Percentiles rank a stretch among this genome's conserved stretches.
These are phyloP conservation scores for Boletus eberwhitei DNA, from an alignment of 768 basidiomycete species.

Conservation along the genomic window DNA sequence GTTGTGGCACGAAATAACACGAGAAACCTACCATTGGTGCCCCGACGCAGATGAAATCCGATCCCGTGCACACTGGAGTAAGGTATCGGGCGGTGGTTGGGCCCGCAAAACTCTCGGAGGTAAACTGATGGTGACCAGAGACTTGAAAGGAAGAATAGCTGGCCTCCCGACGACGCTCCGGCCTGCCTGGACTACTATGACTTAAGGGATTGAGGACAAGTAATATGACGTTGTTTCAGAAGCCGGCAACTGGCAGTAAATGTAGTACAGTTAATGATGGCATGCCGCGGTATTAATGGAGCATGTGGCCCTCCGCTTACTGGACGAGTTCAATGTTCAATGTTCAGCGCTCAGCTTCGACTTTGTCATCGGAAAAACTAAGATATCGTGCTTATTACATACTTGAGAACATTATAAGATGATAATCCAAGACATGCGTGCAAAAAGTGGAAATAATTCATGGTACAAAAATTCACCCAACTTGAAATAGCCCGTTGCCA, in stretches of 20 bases:
- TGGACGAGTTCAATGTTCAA: not conserved
- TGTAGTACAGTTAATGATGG: too few species aligned
- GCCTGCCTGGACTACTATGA: not conserved
- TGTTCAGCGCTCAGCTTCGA: not conserved
- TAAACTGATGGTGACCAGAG: not conserved
- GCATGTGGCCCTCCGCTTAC: not conserved
- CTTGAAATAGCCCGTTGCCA: conserved; percentile 1
- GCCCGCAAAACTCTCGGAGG: not conserved
- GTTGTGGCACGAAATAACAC: too few species aligned
- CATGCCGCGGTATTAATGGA: too few species aligned
- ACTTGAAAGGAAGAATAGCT: not conserved
- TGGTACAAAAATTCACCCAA: not conserved
- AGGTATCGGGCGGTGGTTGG: not conserved
- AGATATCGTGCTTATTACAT: not conserved
- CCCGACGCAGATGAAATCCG: not conserved
- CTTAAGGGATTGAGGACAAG: not conserved
- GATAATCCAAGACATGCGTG: not conserved
- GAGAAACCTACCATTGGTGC: not conserved
- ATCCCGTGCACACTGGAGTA: not conserved
- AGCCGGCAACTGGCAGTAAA: too few species aligned
- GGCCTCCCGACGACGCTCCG: not conserved
- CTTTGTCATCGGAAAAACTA: not conserved
- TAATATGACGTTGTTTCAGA: not conserved
- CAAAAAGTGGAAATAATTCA: not conserved
- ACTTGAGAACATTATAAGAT: not conserved